phyloP scores from a whole-genome alignment of 176 grass and related monocot genomes.

The Panicum miliaceum region DNA sequence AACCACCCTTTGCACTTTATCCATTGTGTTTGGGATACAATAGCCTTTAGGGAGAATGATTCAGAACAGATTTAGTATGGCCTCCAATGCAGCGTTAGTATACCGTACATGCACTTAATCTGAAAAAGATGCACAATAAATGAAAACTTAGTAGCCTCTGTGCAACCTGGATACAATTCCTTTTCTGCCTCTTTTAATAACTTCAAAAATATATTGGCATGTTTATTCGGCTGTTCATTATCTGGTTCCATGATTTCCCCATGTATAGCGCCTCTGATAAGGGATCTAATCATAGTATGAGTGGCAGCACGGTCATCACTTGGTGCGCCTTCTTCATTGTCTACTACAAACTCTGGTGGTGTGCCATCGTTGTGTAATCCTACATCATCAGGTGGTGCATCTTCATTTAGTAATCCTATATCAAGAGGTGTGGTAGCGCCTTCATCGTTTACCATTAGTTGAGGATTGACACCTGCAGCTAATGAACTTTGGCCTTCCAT shows the following conservation, averaged over 20 bases:
- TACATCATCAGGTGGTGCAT: too few species aligned
- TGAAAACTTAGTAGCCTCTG: background rate
- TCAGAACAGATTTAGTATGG: background rate
- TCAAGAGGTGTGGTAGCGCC: too few species aligned
- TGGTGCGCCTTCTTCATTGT: background rate
- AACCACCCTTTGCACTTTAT: background rate
- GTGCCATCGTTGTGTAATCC: too few species aligned
- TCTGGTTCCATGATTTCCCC: background rate
- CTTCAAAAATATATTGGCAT: background rate
- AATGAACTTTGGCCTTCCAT: too few species aligned
- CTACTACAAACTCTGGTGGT: background rate
- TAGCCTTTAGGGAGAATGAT: background rate
- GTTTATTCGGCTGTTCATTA: background rate
- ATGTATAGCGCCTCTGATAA: background rate
- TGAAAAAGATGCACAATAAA: background rate
- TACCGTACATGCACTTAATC: background rate
- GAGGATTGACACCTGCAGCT: too few species aligned
- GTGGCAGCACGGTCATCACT: background rate
- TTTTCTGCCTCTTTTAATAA: background rate
- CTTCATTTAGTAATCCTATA: too few species aligned
- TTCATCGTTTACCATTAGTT: too few species aligned
- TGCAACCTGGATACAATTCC: background rate
- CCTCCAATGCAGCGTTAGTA: too few species aligned
- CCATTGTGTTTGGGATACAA: background rate
- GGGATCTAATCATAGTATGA: too few species aligned